Percentiles rank a stretch among this genome's conserved stretches.
Evolutionary conservation across 2,329 filamentous ascomycete species (phyloP).

Genomic region (Colletotrichum sp.): DNA sequence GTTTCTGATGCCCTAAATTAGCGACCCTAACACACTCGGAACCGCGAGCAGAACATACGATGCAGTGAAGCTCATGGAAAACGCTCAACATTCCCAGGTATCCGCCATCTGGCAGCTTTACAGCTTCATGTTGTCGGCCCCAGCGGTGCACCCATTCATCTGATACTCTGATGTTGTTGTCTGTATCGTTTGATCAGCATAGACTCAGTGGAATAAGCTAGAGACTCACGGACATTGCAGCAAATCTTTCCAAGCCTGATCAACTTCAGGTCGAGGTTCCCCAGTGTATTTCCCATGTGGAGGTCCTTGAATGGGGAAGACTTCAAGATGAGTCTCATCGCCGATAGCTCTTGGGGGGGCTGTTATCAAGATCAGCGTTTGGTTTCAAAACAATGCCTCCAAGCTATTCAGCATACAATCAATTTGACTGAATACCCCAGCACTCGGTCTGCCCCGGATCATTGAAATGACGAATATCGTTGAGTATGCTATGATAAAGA

Average conservation of each 20-base stretch:
- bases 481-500: not conserved
- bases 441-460: not conserved
- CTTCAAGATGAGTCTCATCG: slow-evolving; percentile 7
- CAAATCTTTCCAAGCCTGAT: slow-evolving; percentile 16
- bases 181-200: not conserved
- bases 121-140: slow-evolving; percentile 15
- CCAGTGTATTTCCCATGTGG: slow-evolving; percentile 17
- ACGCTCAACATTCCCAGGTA: slow-evolving; percentile 20
- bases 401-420: not conserved
- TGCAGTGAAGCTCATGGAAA: slow-evolving; percentile 19
- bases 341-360: slow-evolving; percentile 1
- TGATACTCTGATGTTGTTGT: slow-evolving; percentile 18
- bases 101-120: slow-evolving; percentile 16
- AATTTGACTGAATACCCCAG: slow-evolving; percentile 2
- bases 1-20: not conserved
- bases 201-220: not conserved
- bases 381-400: no score
- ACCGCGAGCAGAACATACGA: not conserved
- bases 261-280: slow-evolving; percentile 11
- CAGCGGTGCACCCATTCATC: slow-evolving; percentile 15
- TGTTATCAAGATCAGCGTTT: not conserved
- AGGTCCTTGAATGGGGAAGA: slow-evolving; percentile 17
- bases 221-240: not conserved
- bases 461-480: not conserved
- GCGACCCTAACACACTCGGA: not conserved